Evolutionary conservation across 2,329 filamentous ascomycete species (phyloP), one percentile per base, ranked within the genome.

Genomic region (Claviceps sp.): DNA sequence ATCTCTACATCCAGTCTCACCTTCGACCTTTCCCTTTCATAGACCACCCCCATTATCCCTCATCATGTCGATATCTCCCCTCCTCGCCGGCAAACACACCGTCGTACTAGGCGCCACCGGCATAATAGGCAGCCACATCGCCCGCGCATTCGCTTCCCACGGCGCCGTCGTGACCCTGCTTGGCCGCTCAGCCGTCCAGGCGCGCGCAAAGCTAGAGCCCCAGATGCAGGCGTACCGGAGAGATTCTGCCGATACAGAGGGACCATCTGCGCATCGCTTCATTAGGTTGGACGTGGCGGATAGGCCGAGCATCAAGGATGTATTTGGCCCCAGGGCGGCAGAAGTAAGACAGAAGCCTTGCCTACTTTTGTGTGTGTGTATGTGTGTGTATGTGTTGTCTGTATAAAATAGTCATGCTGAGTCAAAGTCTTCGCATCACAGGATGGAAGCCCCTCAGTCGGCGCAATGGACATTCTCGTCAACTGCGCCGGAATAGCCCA

Each of bases 401-500:
- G 6, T 13, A 14, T 34, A 11, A 11, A 11, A 34, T 34, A 11
- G 29, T 34, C 11, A 34, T 34, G 29, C 29, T 34, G 29, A 34
- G 29, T 34, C 29, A 9, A 34, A 34, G 9, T 34, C 29, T 34
- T 34, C 9, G 9, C 29, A 34, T 34, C 29, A 14, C 22, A 49
- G 22, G 22, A 49, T 2, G 23, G 47, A 16, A 45, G 36, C 26
- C 43, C 29, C 13, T 36, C 53, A 39, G 61, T 69, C 38, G 68
- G 68, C 0, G 60, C 62, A 8, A 57, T 71, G 8, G 73, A 79
- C 59, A 71, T 91, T 34, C 76, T 95, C 1, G 76, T 95, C 56
- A 94, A 95, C 62, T 85, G 86, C 26, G 88, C 88, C 0, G 89
- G 88, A 9, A 72, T 89, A 22, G 74, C 83, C 0, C 81, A 88